Percentiles rank a stretch among this genome's conserved stretches.
phyloP scores from a whole-genome alignment of 169 alveolate species.

The Plasmodium coatneyi region DNA sequence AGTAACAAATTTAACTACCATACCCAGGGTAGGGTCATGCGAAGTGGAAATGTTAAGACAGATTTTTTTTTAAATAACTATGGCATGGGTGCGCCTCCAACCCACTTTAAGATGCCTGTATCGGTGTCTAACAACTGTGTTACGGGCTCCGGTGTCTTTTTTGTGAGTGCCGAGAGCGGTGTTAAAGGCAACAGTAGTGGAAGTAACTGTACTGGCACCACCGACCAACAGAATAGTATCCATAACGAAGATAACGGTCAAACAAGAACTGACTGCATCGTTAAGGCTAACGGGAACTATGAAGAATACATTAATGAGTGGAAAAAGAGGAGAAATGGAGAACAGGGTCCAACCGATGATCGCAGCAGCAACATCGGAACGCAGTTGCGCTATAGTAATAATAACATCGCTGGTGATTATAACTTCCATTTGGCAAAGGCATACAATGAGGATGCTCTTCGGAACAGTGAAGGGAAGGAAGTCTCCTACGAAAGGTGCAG shows the following conservation, averaged over 20 bases:
- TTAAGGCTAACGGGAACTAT: not conserved
- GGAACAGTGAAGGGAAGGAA: not conserved
- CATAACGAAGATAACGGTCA: not conserved
- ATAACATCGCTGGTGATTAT: not conserved
- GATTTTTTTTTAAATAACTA: constrained; percentile 19
- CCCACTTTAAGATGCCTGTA: not conserved
- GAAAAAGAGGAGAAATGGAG: not conserved
- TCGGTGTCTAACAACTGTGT: not conserved
- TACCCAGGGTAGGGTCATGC: not conserved
- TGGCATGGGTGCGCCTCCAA: not conserved
- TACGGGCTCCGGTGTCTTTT: not conserved
- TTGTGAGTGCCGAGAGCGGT: not conserved
- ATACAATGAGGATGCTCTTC: not conserved
- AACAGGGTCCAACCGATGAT: not conserved
- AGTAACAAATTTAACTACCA: constrained; percentile 1
- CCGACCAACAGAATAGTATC: not conserved
- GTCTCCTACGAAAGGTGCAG: not conserved
- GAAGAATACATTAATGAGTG: not conserved
- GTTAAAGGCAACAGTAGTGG: not conserved
- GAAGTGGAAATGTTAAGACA: not conserved
- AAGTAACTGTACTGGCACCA: not conserved
- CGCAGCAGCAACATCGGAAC: not conserved
- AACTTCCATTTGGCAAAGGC: not conserved
- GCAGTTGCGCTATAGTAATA: not conserved
- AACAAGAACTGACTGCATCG: not conserved